Evolutionary conservation across 73 alveolate species (phyloP).

Genomic region (Paramecium sexaurelia): DNA sequence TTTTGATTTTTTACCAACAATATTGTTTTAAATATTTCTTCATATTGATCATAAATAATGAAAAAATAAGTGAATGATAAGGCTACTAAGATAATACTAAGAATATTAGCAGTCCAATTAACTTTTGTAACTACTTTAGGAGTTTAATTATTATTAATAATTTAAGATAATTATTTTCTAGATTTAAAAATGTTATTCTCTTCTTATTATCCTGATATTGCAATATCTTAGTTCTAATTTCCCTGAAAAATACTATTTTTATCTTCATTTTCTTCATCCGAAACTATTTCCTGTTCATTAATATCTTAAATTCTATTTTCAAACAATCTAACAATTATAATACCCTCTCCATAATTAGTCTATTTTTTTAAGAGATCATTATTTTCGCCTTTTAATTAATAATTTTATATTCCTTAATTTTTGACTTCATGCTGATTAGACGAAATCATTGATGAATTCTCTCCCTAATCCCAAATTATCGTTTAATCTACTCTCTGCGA

Average conservation of each 20-base stretch:
- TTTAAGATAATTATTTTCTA: background rate
- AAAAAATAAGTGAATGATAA: background rate
- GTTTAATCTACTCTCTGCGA: conserved; percentile 50
- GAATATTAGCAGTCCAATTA: background rate
- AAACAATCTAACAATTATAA: background rate
- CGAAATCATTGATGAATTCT: conserved; percentile 25
- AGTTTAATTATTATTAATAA: background rate
- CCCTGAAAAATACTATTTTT: background rate
- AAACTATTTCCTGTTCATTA: background rate
- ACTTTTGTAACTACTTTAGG: background rate
- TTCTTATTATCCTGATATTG: background rate
- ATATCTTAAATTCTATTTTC: conserved; percentile 36
- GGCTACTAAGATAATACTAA: background rate
- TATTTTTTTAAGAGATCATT: background rate
- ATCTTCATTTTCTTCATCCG: background rate
- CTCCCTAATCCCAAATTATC: conserved; percentile 45
- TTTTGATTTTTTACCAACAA: background rate
- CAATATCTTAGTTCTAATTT: background rate
- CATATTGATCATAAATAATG: background rate
- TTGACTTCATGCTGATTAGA: background rate
- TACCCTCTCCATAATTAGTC: conserved; percentile 32
- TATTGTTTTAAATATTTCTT: background rate
- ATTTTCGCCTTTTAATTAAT: background rate
- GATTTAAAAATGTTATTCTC: background rate
- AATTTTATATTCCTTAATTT: background rate